These are phyloP conservation scores for Oryza meridionalis DNA, from an alignment of 176 grass and related monocot species.

Conservation along the genomic window DNA sequence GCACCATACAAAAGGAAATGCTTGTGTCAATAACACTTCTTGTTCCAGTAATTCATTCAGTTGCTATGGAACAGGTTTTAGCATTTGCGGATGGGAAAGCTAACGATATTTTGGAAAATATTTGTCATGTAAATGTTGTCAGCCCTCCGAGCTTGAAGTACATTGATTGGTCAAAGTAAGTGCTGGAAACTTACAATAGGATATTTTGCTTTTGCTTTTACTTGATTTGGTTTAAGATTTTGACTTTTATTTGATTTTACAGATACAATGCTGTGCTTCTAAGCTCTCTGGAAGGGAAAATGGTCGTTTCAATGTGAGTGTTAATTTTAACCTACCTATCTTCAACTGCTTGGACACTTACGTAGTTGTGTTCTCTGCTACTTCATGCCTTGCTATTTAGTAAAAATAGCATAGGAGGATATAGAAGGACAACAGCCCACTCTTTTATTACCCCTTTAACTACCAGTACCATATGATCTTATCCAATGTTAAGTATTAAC, in stretches of 20 bases:
- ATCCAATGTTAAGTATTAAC: not conserved
- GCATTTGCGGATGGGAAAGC: constrained; percentile 60
- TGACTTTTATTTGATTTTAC: constrained; percentile 41
- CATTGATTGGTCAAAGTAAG: constrained; percentile 93
- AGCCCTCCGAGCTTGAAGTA: constrained; percentile 38
- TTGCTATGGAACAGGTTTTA: constrained; percentile 64
- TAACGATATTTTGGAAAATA: constrained; percentile 61
- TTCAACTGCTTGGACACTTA: constrained; percentile 28
- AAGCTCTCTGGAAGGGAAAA: constrained; percentile 80
- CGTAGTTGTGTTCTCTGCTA: not conserved
- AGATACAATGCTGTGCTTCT: constrained; percentile 80
- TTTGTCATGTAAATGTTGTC: constrained; percentile 61
- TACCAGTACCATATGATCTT: not conserved
- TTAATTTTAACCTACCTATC: constrained; percentile 23
- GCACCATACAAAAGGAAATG: not conserved
- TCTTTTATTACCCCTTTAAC: constrained; percentile 14
- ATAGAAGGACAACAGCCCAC: constrained; percentile 6
- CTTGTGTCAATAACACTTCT: constrained; percentile 21
- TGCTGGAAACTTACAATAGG: constrained; percentile 23
- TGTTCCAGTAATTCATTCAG: not conserved
- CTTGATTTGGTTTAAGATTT: constrained; percentile 19
- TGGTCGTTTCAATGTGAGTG: constrained; percentile 69
- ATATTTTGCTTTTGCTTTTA: constrained; percentile 29
- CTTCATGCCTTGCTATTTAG: constrained; percentile 14
- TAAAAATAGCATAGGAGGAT: not conserved